Conservation (phyloP, 768 basidiomycete genomes). For the Basidioascus undulatus region DNA sequence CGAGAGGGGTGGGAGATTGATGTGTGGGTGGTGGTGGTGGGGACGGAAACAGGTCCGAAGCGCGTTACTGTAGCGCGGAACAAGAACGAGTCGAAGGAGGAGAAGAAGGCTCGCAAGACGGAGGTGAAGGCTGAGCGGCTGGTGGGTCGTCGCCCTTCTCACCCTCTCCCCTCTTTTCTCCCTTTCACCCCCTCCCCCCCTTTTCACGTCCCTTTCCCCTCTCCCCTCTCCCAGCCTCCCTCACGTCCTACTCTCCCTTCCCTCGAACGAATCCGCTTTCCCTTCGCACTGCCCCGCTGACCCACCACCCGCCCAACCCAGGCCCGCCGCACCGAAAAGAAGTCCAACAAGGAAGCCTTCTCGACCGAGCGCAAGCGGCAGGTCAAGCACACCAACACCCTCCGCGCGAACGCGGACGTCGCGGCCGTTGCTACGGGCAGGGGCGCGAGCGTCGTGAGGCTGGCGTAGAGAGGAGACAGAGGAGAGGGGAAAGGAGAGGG, state of each 20-base stretch:
- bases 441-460: too few relatives aligned
- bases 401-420: too few relatives aligned
- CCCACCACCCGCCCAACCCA: too few relatives aligned
- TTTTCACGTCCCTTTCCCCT: background rate
- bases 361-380: constrained; percentile 20
- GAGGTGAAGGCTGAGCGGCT: constrained; percentile 24
- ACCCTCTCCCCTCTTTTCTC: background rate
- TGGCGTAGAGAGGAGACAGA: too few relatives aligned
- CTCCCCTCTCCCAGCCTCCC: background rate
- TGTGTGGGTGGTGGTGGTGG: constrained; percentile 12
- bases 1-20: background rate
- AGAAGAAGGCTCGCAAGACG: constrained; percentile 23
- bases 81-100: constrained; percentile 38
- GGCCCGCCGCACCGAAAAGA: constrained; percentile 24
- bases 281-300: background rate
- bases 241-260: background rate
- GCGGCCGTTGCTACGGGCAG: too few relatives aligned
- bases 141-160: constrained; percentile 11
- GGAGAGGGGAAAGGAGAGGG: too few relatives aligned
- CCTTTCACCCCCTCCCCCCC: background rate
- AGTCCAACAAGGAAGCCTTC: constrained; percentile 22
- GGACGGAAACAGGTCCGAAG: background rate
- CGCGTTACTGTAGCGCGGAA: constrained; percentile 38
- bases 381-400: too few relatives aligned
- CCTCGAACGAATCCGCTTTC: background rate